Conservation (phyloP, 1,139 yeast genomes). For the Nakaseomyces kungkrabaensis region DNA sequence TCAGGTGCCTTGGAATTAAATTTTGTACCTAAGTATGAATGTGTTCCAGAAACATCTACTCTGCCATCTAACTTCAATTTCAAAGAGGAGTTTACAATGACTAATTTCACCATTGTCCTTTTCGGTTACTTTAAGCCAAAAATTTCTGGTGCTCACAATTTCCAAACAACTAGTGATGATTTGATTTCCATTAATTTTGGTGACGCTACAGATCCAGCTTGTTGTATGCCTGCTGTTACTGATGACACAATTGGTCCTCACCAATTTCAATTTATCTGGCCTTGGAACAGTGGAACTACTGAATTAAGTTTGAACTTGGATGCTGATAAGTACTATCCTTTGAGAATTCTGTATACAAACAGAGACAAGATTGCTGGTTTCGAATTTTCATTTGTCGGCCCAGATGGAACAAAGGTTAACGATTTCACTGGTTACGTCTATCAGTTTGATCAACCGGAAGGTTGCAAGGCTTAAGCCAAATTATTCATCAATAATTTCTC, state of each 20-base stretch:
- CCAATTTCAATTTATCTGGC: not conserved
- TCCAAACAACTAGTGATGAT: not conserved
- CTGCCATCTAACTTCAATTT: not conserved
- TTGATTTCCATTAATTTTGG: not conserved
- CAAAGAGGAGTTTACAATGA: not conserved
- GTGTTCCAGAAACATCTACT: not conserved
- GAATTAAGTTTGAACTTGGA: not conserved
- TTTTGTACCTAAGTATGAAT: not conserved
- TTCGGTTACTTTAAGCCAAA: not conserved
- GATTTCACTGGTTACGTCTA: not conserved
- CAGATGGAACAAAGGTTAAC: not conserved
- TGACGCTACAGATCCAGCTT: not conserved
- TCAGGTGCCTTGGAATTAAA: not conserved
- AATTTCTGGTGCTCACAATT: not conserved
- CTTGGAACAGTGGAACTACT: not conserved
- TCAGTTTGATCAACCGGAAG: not conserved
- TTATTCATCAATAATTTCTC: not conserved
- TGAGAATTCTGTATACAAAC: not conserved
- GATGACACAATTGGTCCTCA: not conserved
- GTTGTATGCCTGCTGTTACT: not conserved
- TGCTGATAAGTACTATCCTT: not conserved
- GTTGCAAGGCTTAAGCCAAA: not conserved
- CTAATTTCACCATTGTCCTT: not conserved
- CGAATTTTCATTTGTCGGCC: not conserved
- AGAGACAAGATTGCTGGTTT: not conserved